These are phyloP conservation scores for Saccharomyces hybrid DNA, from an alignment of 1,139 yeast species.

Conservation along the genomic window DNA sequence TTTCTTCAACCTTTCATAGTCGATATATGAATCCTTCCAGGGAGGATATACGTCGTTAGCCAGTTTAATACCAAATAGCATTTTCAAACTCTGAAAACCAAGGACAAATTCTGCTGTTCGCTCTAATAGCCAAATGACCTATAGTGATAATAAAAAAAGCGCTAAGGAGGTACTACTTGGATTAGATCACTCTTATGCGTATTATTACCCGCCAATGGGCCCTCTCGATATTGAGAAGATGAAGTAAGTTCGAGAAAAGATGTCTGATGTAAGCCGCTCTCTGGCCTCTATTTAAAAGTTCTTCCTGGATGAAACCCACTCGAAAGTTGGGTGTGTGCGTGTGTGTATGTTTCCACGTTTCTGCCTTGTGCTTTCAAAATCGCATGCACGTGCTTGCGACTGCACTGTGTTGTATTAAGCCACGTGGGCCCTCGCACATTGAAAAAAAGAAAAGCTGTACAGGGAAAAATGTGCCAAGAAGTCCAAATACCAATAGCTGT, in stretches of 20 bases:
- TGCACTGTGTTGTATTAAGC: neutral
- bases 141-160: neutral
- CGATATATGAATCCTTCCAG: slow-evolving; percentile 78
- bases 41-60: slow-evolving; percentile 78
- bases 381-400: neutral
- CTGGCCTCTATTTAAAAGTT: neutral
- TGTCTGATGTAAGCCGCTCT: neutral
- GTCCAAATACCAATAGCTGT: neutral
- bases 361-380: neutral
- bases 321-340: neutral
- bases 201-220: neutral
- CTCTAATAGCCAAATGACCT: neutral
- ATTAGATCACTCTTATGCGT: neutral
- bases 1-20: slow-evolving; percentile 72
- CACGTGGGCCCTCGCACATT: neutral
- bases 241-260: neutral
- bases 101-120: neutral
- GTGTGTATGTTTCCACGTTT: neutral
- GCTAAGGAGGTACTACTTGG: neutral
- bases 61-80: slow-evolving; percentile 83
- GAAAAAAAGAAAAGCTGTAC: neutral
- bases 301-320: neutral
- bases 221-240: neutral
- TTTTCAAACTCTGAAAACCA: slow-evolving; percentile 22
- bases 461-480: neutral